These are phyloP conservation scores for Citrullus mucosospermus DNA, from an alignment of 306 rosid genomes.

Conservation along the genomic window DNA sequence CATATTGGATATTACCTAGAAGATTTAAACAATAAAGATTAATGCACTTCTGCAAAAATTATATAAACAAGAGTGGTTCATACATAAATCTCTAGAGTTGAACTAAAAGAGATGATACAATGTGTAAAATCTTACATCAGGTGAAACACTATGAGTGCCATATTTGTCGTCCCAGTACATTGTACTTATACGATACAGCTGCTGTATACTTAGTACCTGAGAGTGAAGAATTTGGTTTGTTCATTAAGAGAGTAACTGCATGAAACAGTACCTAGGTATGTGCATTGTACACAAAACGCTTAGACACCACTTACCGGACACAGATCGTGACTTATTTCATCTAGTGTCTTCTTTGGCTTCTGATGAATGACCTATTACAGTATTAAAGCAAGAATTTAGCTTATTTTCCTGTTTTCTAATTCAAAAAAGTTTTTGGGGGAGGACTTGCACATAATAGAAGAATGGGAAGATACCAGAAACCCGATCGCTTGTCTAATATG, in stretches of 20 bases:
- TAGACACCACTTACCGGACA: constrained; percentile 64
- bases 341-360: constrained; percentile 86
- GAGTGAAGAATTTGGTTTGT: constrained; percentile 1
- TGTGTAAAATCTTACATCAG: constrained; percentile 54
- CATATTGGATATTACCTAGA: constrained; percentile 81
- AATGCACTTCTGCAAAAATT: neutral
- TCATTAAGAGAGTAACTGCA: neutral
- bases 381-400: neutral
- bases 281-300: neutral
- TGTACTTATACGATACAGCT: constrained; percentile 92
- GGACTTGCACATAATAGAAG: neutral
- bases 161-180: constrained; percentile 99
- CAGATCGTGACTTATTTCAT: constrained; percentile 89
- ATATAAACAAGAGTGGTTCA: neutral
- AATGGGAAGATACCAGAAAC: constrained; percentile 24
- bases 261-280: neutral
- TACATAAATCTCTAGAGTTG: neutral
- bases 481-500: constrained; percentile 99
- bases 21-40: neutral
- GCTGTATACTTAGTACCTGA: constrained; percentile 97
- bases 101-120: neutral
- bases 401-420: neutral
- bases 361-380: constrained; percentile 84
- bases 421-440: neutral
- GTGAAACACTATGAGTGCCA: constrained; percentile 93